A percentile compares a stretch with the other conserved stretches of the same genome.
phyloP scores from a whole-genome alignment of 805 yeast species.

The Barnettozyma pratensis region DNA sequence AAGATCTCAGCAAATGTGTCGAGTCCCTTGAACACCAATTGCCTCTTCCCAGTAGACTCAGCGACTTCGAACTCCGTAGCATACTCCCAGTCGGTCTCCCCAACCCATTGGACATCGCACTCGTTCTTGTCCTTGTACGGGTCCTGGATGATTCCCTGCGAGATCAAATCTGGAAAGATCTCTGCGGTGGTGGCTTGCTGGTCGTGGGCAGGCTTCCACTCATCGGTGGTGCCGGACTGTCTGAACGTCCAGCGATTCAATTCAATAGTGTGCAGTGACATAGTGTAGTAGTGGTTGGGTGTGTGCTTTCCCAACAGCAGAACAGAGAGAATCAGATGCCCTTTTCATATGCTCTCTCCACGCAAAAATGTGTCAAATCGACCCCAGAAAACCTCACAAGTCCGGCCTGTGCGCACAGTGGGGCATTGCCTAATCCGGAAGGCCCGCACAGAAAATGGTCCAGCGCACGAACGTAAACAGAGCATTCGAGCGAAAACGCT shows the following conservation, averaged over 20 bases:
- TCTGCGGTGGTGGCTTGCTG: slow-evolving; percentile 22
- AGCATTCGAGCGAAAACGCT: background rate
- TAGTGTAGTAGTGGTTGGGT: background rate
- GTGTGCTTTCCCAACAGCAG: background rate
- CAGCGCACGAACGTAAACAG: background rate
- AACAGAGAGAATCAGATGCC: background rate
- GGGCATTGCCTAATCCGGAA: background rate
- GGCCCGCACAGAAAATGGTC: no score
- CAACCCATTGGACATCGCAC: slow-evolving; percentile 44
- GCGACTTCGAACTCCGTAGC: slow-evolving; percentile 24
- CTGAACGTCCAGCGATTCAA: slow-evolving; percentile 12
- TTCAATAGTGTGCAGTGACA: background rate
- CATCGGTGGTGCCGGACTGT: background rate
- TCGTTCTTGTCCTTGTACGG: slow-evolving; percentile 43
- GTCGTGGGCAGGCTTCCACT: slow-evolving; percentile 10
- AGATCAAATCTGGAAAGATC: slow-evolving; percentile 38
- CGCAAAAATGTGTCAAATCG: background rate
- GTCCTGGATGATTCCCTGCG: slow-evolving; percentile 35
- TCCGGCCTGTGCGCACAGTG: background rate
- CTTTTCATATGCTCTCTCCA: background rate
- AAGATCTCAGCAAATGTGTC: slow-evolving; percentile 19
- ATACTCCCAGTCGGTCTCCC: slow-evolving; percentile 46
- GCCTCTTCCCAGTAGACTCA: slow-evolving; percentile 18
- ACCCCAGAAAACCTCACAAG: background rate
- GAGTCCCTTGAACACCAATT: slow-evolving; percentile 25